Evolutionary conservation across 2,329 filamentous ascomycete species (phyloP), one percentile per base, ranked within the genome.

Genomic region (Exophiala sp.): DNA sequence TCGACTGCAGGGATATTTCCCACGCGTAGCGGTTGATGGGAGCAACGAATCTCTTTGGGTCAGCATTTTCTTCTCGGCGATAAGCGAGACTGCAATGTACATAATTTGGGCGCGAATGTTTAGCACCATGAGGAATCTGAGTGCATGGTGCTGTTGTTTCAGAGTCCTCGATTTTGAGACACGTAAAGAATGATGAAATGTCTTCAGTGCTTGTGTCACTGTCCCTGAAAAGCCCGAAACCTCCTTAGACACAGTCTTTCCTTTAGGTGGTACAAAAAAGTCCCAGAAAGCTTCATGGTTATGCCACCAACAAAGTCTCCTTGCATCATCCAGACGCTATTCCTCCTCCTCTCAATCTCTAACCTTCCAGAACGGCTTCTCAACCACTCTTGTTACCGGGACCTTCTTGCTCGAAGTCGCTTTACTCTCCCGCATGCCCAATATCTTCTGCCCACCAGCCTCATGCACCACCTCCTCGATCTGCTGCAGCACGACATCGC

Each of bases 331-430:
- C 20, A 40, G n/a, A 9, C 38, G 14, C 8, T 32, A 12, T 14
- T 16, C 20, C 10, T 51, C 51, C 21, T 35, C 14, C 38, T 47
- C 52, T 16, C 40, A 36, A n/a, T 54, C 56, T 41, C 56, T 53
- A 35, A 43, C 43, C 38, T 61, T 61, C 55, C 58, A 58, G 35
- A 57, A 61, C 38, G 53, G 50, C 51, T 57, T 58, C 29, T 58
- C 58, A 3, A 58, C 58, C 16, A 55, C 52, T n/a, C 51, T 48
- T 40, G 33, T 47, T 9, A 51, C 36, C 1, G 46, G 45, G 10
- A 50, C 40, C 29, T 41, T 50, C n/a, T 10, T 11, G 14, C 32
- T 41, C 32, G 44, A 41, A 36, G 36, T 41, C 34, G 12, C 11
- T 36, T 18, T 40, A 14, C 38, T 39, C 42, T 24, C 12, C 21